These are phyloP conservation scores for Tylopilus subfusipes DNA, from an alignment of 768 basidiomycete genomes.

Conservation along the genomic window DNA sequence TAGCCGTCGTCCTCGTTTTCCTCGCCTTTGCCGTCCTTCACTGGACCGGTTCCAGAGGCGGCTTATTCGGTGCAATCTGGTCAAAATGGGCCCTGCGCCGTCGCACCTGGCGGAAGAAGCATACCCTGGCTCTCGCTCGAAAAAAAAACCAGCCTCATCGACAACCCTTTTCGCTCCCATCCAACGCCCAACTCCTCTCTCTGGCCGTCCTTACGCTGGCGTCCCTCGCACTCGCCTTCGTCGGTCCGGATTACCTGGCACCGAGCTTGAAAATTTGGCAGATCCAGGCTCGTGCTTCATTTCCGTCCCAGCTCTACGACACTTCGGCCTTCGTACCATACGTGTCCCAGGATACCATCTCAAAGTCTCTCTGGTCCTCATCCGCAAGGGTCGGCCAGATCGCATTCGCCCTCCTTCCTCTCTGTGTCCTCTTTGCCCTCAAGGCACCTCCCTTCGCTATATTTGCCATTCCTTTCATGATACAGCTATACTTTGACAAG, in stretches of 20 bases:
- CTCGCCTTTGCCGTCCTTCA: slow-evolving; percentile 41
- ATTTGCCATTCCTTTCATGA: slow-evolving; percentile 58
- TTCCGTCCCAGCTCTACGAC: slow-evolving; percentile 27
- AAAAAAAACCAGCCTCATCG: slow-evolving; percentile 34
- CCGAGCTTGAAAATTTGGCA: slow-evolving; percentile 48
- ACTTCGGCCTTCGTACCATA: slow-evolving; percentile 35
- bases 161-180: slow-evolving; percentile 50
- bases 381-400: slow-evolving; percentile 66
- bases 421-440: slow-evolving; percentile 67
- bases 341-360: slow-evolving; percentile 56
- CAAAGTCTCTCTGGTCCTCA: slow-evolving; percentile 68
- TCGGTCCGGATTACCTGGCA: slow-evolving; percentile 68
- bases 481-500: slow-evolving; percentile 73
- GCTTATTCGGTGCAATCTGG: slow-evolving; percentile 51
- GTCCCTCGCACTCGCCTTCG: slow-evolving; percentile 46
- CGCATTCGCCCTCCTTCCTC: slow-evolving; percentile 67
- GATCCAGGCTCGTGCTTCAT: slow-evolving; percentile 22
- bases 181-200: slow-evolving; percentile 60
- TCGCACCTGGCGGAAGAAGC: slow-evolving; percentile 54
- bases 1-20: slow-evolving; percentile 44
- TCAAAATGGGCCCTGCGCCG: slow-evolving; percentile 56
- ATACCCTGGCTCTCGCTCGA: slow-evolving; percentile 35
- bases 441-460: slow-evolving; percentile 71
- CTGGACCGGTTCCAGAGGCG: slow-evolving; percentile 39
- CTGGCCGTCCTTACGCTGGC: slow-evolving; percentile 42